Conservation (phyloP, 2,329 filamentous ascomycete species). For the Alternaria burnsii region DNA sequence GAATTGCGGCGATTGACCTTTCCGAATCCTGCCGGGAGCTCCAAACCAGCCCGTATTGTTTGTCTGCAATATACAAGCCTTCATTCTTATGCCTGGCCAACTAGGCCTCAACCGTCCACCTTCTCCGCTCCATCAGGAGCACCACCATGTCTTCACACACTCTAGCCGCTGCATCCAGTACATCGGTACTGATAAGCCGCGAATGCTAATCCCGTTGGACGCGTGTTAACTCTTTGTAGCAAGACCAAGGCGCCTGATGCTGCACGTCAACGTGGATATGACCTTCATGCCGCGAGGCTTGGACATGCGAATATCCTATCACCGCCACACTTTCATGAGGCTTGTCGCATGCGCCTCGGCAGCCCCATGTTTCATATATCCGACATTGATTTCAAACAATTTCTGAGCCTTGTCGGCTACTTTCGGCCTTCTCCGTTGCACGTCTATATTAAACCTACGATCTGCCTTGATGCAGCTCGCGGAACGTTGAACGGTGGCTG, state of each 20-base stretch:
- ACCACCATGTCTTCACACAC: conserved; percentile 1
- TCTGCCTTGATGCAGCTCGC: too few relatives aligned
- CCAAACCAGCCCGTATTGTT: conserved; percentile 7
- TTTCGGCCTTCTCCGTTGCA: neutral
- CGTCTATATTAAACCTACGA: too few relatives aligned
- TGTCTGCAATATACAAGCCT: conserved; percentile 11
- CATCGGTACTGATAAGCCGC: conserved; percentile 5
- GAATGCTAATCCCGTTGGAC: neutral
- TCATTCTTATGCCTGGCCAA: conserved; percentile 1
- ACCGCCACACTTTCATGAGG: neutral
- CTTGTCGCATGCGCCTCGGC: neutral
- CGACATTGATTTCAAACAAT: neutral
- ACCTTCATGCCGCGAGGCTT: neutral
- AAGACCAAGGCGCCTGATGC: neutral
- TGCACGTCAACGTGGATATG: neutral
- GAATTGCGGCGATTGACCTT: conserved; percentile 27
- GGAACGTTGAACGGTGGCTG: too few relatives aligned
- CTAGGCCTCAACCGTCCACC: conserved; percentile 3
- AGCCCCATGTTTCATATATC: neutral
- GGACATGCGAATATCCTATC: neutral
- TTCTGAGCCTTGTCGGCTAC: neutral
- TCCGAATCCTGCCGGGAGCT: conserved; percentile 30
- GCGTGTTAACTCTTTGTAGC: neutral
- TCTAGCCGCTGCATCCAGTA: neutral
- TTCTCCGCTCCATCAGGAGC: neutral